Evolutionary conservation across 2,329 filamentous ascomycete species (phyloP).

Genomic region (Botrytis sinoallii): DNA sequence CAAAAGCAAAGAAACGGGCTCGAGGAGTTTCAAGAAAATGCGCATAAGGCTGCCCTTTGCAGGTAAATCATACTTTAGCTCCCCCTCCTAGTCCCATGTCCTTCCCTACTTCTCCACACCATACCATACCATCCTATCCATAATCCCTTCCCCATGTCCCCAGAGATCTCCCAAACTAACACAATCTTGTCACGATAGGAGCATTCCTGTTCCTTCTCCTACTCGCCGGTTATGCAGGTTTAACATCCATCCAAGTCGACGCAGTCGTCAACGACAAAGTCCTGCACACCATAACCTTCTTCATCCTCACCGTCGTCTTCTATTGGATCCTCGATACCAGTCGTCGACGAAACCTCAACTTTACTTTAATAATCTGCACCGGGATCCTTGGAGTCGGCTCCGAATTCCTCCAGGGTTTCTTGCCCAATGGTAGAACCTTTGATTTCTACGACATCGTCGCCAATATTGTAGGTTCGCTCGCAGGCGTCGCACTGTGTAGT

Average conservation of each 20-base stretch:
- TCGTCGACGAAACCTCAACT: slow-evolving; percentile 77
- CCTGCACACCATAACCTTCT: slow-evolving; percentile 84
- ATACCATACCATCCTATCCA: neutral
- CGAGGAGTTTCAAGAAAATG: slow-evolving; percentile 51
- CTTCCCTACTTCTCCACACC: slow-evolving; percentile 17
- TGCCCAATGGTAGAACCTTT: slow-evolving; percentile 68
- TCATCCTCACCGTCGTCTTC: slow-evolving; percentile 80
- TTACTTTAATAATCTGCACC: slow-evolving; percentile 80
- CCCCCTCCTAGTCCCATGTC: slow-evolving; percentile 10
- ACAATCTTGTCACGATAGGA: slow-evolving; percentile 45
- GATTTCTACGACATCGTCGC: slow-evolving; percentile 85
- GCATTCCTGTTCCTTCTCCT: slow-evolving; percentile 69
- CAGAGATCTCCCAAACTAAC: slow-evolving; percentile 19
- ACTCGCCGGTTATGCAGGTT: slow-evolving; percentile 73
- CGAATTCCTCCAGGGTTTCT: slow-evolving; percentile 70
- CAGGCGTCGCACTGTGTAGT: slow-evolving; percentile 69
- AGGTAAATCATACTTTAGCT: slow-evolving; percentile 54
- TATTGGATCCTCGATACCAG: slow-evolving; percentile 97
- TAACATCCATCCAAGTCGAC: slow-evolving; percentile 60
- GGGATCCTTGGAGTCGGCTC: slow-evolving; percentile 67
- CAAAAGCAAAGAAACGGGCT: neutral
- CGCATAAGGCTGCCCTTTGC: slow-evolving; percentile 86
- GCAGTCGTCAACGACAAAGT: slow-evolving; percentile 78
- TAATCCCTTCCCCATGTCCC: neutral
- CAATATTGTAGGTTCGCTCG: slow-evolving; percentile 76